phyloP scores from a whole-genome alignment of 2,329 filamentous ascomycete species.

The Lecanicillium sp. region DNA sequence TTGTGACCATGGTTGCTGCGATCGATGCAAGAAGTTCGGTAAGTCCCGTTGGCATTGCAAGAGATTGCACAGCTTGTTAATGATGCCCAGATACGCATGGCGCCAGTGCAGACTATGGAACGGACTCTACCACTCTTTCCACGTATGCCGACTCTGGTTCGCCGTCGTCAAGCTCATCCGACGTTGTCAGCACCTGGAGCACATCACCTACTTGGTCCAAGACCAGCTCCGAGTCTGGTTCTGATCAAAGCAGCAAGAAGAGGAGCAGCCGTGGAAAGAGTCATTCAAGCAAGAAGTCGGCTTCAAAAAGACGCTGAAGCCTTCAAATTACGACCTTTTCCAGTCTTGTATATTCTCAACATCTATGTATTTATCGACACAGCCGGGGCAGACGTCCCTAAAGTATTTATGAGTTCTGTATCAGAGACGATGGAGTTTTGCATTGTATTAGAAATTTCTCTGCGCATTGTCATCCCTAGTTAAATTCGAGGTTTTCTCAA shows the following conservation, averaged over 20 bases:
- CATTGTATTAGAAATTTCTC: no score
- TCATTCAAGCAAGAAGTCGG: background rate
- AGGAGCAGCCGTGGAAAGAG: background rate
- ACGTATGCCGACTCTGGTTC: background rate
- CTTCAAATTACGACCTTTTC: no score
- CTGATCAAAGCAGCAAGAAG: background rate
- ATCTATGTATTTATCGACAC: no score
- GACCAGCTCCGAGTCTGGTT: background rate
- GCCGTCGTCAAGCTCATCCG: background rate
- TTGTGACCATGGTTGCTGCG: slow-evolving; percentile 12
- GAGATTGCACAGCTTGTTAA: background rate
- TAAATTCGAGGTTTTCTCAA: no score
- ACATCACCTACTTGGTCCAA: slow-evolving; percentile 6
- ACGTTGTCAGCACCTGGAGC: background rate
- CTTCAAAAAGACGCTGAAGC: background rate
- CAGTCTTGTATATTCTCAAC: no score
- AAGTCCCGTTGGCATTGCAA: background rate
- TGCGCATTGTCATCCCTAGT: no score
- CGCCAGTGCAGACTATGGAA: background rate
- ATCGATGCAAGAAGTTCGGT: background rate
- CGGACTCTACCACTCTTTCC: background rate
- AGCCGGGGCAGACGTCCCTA: no score
- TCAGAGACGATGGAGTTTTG: no score
- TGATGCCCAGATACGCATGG: background rate
- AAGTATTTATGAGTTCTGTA: no score